phyloP scores from a whole-genome alignment of 345 rosid species.

The Moringa oleifera region DNA sequence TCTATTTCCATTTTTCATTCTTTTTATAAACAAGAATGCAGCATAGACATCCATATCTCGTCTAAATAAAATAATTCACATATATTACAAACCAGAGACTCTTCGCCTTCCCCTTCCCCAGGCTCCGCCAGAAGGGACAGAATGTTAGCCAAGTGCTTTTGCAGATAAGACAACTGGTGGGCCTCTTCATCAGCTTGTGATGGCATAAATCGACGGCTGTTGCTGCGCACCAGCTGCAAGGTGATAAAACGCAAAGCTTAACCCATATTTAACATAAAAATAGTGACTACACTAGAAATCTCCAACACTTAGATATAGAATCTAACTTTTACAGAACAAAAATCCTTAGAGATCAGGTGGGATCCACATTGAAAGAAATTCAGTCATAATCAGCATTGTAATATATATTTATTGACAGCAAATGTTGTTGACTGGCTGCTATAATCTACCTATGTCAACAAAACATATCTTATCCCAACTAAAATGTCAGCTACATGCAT shows the following conservation, averaged over 20 bases:
- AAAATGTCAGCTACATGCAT: not conserved
- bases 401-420: slow-evolving; percentile 1
- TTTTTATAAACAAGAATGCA: too few species aligned
- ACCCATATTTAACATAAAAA: slow-evolving; percentile 8
- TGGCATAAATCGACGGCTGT: slow-evolving; percentile 91
- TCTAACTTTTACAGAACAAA: not conserved
- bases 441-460: not conserved
- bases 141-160: slow-evolving; percentile 87
- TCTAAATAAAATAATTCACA: slow-evolving; percentile 4
- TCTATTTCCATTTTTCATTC: too few species aligned
- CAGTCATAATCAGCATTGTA: not conserved
- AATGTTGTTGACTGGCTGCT: not conserved
- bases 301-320: not conserved
- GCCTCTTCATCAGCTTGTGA: slow-evolving; percentile 97
- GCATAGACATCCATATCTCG: not conserved
- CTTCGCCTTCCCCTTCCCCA: slow-evolving; percentile 82
- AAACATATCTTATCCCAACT: not conserved
- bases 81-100: slow-evolving; percentile 64
- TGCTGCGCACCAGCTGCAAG: slow-evolving; percentile 96
- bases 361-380: slow-evolving; percentile 1
- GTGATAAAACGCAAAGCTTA: slow-evolving; percentile 11
- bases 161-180: slow-evolving; percentile 92
- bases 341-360: not conserved
- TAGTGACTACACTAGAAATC: slow-evolving; percentile 1
- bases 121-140: slow-evolving; percentile 88